Conservation (phyloP, 2,329 filamentous ascomycete genomes). For the Xylariales sp. region DNA sequence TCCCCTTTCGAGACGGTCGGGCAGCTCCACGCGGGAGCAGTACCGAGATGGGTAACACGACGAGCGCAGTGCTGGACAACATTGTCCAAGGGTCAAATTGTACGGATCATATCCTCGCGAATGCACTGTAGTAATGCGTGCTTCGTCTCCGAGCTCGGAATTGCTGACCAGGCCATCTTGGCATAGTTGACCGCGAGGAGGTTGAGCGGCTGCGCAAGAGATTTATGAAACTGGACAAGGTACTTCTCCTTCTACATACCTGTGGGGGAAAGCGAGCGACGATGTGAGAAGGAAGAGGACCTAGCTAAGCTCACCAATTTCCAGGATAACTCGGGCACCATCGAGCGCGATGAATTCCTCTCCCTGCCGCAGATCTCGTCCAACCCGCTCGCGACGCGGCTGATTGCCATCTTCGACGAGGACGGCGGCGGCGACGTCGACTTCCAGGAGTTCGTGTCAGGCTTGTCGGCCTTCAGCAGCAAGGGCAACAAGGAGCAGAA, state of each 20-base stretch:
- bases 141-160: too few relatives aligned
- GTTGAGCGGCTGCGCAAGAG: slow-evolving; percentile 92
- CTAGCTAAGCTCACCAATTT: too few relatives aligned
- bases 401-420: slow-evolving; percentile 99
- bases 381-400: slow-evolving; percentile 93
- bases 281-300: too few relatives aligned
- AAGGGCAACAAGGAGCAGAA: slow-evolving; percentile 99
- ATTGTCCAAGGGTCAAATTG: slow-evolving; percentile 97
- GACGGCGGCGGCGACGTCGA: slow-evolving; percentile 97
- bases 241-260: too few relatives aligned
- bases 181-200: slow-evolving; percentile 94
- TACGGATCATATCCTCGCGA: slow-evolving; percentile 38
- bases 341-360: slow-evolving; percentile 97
- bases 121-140: slow-evolving; percentile 8
- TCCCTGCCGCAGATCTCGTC: slow-evolving; percentile 96
- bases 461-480: slow-evolving; percentile 90
- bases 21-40: slow-evolving; percentile 13
- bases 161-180: too few relatives aligned
- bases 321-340: slow-evolving; percentile 90
- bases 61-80: slow-evolving; percentile 78
- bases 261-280: too few relatives aligned
- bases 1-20: background rate
- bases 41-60: slow-evolving; percentile 61
- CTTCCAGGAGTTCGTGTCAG: slow-evolving; percentile 97
- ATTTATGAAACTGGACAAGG: slow-evolving; percentile 99